Base-by-base conservation (phyloP, 495 filamentous ascomycete genomes). In the Annulohypoxylon stygium region DNA sequence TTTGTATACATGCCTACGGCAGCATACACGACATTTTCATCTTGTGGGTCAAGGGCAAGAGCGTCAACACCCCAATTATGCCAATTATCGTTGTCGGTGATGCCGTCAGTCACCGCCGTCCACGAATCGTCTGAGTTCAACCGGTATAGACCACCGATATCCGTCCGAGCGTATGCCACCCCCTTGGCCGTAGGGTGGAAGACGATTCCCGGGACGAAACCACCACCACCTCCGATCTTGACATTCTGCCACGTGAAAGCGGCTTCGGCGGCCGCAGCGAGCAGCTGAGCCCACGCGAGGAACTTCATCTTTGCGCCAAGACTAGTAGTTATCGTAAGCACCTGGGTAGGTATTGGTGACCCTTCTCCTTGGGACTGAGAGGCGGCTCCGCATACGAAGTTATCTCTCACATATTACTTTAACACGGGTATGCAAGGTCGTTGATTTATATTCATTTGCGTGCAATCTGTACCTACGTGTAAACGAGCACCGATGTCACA, bases 101-200 rank as follows among this genome's bases (percentile, higher is more conserved):
- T 78, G 48, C 77, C 82, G 69, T 91, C 88, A 5, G 84, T 86
- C 37, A 90, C 61, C 6, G 88, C 75, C 12, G 85, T 88, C 88
- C 88, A 90, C 5, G 84, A 86, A 70, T 89, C 86, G 66, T 82
- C 81, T 5, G 82, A 14, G 61, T 88, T 88, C 55, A 89, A 79
- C 53, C 84, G 81, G 75, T 91, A 91, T 16, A 87, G 79, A 23
- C 89, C 88, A 7, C 89, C 89, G 73, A 91, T 90, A 68, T 91
- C 89, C 2, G 88, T 88, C 25, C 89, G 81, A 37, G 86, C 86
- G 71, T 91, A 91, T 0, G 87, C 88, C 14, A 91, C 78, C 7
- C 87, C 87, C 65, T 86, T 86, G 10, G 76, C 78, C 23, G 80
- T 86, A 8, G 87, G 88, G 63, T 90, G 87, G 73, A 89, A 90